Evolutionary conservation across 1,284 basidiomycete species (phyloP), one percentile per base, ranked within the genome.

Genomic region (Takashimella koratensis): DNA sequence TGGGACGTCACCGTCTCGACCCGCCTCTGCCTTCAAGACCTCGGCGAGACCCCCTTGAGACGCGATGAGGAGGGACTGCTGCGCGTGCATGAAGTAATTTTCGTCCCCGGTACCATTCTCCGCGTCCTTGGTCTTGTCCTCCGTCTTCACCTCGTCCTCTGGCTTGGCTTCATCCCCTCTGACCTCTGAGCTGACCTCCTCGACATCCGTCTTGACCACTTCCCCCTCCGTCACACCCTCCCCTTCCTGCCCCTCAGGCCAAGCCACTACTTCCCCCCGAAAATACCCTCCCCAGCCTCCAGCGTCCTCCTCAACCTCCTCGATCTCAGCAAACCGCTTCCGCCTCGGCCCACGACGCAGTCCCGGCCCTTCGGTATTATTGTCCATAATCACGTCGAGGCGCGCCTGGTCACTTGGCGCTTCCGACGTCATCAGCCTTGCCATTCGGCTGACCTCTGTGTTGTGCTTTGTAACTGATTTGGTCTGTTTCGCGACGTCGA

Each of bases 41-140:
- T 48, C 55, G 13, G 39, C 45, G 8, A 66, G 30, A 16, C 66
- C 64, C 16, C 69, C 70, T 12, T 63, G 53, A 19, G 62, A 55
- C 2, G 71, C 69, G 2, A 66, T 24, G 27, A 66, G 44, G 42
- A 69, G 50, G 0, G 70, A 67, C 53, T 71, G 67, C 51, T 69
- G 66, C 12, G 65, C 67, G 20, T 66, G 62, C 25, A 54, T 53
- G 45, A 60, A 65, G 54, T 73, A 67, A 12, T 36, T 36, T 36
- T 36, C 30, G 8, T 36, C 30, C 30, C 30, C 8, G 16, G 10
- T 16, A 8, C 30, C 30, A 36, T 36, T 16, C 16, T 36, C 39
- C 22, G 47, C 40, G 19, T 0, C 49, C 19, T 20, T 42, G 16
- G 16, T 27, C 30, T 52, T 51, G 6, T 26, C n/a, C 5, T n/a